Percentiles rank a stretch among this genome's conserved stretches.
Conservation (phyloP, 164 flowering plant genomes). For the Chloranthus sessilifolius region DNA sequence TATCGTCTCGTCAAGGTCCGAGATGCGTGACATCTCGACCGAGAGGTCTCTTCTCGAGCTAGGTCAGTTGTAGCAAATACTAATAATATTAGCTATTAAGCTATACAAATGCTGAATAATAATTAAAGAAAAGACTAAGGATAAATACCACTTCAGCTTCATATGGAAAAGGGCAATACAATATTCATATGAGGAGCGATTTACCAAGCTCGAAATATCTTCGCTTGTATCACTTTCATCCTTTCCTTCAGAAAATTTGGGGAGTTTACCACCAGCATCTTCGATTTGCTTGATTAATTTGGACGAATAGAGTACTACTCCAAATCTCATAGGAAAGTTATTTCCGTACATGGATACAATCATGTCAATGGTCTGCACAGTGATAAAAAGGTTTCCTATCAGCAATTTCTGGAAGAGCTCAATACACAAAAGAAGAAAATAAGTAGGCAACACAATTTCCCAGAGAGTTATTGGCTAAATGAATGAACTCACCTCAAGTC, state of each 20-base stretch:
- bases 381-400: too few relatives aligned
- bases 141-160: neutral
- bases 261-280: conserved; percentile 42
- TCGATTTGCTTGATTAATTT: conserved; percentile 51
- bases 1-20: too few relatives aligned
- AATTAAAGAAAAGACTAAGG: neutral
- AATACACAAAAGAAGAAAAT: neutral
- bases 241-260: conserved; percentile 16
- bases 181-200: neutral
- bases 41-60: too few relatives aligned
- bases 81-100: too few relatives aligned
- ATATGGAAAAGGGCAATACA: neutral
- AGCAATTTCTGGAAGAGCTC: conserved; percentile 2
- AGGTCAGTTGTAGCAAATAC: too few relatives aligned
- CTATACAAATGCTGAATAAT: too few relatives aligned
- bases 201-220: conserved; percentile 85
- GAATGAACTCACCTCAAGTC: conserved; percentile 71
- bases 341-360: conserved; percentile 69
- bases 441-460: neutral
- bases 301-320: conserved; percentile 73
- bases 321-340: conserved; percentile 87
- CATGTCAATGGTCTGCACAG: conserved; percentile 64
- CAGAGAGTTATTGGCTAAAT: too few relatives aligned
- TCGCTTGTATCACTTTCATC: conserved; percentile 30
- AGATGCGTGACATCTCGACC: too few relatives aligned